Base-by-base conservation (phyloP, 768 basidiomycete genomes). In the Leccinum truebloodii region DNA sequence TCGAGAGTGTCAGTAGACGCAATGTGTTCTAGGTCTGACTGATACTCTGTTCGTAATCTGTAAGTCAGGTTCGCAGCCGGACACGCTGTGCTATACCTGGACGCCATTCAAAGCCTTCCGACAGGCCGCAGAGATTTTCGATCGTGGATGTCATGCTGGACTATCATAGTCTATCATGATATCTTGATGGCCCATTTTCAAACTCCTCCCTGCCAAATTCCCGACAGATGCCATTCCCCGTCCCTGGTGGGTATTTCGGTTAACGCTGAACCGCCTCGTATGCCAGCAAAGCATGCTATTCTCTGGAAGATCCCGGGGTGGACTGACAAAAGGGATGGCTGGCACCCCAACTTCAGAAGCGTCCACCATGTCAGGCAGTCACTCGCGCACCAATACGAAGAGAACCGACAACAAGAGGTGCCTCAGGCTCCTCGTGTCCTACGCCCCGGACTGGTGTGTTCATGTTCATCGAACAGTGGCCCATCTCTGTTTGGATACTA, bases 361-460 rank as follows among this genome's bases (percentile, higher is more conserved):
- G 14, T 44, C 24, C n/a, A 50, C 50, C 20, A 68, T 72, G 73
- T 60, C 58, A 13, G 22, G 35, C 48, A 61, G 50, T n/a, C 57
- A 68, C 46, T 59, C 57, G 8, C 57, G 39, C 35, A 44, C 16
- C 28, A 65, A 56, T 52, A 49, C 57, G 16, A 66, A 65, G 61
- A 65, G 26, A 63, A 69, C 60, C 0, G 64, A 74, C 58, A 66
- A 52, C 52, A 67, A 68, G 62, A 71, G 72, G 59, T 71, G 63
- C 12, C 71, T 77, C 60, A 76, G 78, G 59, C 72, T 90, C 10
- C 61, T 90, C 22, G 67, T 78, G 44, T 88, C 87, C 3, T 92
- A 93, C 75, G 81, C 83, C 24, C 88, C 89, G 0, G 91, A 93
- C 67, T 93, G 91, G 90, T 91, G 62, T 57, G 84, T 67, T 9